Evolutionary conservation across 306 rosid genomes (phyloP), one percentile per base, ranked within the genome.

Genomic region (Oxytropis ochrocephala): DNA sequence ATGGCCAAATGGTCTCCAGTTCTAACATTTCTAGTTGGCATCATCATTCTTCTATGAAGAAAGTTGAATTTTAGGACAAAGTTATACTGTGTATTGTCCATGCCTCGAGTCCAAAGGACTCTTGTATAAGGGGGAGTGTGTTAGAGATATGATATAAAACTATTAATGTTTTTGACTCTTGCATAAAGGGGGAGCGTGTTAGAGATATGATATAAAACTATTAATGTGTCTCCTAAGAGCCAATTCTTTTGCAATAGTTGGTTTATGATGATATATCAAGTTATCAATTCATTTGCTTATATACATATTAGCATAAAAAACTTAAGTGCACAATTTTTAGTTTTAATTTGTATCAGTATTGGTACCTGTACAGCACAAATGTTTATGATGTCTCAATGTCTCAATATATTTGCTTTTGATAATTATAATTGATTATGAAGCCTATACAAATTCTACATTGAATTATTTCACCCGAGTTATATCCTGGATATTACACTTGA

Each of bases 311-410:
- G 5, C n/a, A 18, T 16, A 17, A 16, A 12, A 9, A 11, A 50
- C 13, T 19, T 77, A 46, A 29, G 48, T 8, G 14, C 53, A 11
- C 66, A 2, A 5, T 36, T 33, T 33, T 33, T 51, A 24, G 7
- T 21, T 13, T 42, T n/a, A 21, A 13, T 61, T 61, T 44, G 10
- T 53, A 29, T 42, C 46, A 11, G 9, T 49, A 2, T 29, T 49
- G 47, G 7, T 16, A 14, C n/a, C 17, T 61, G 59, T 44, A 63
- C 41, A 46, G 29, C 32, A 11, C 17, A 57, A 44, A 64, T 55
- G 47, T 46, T 64, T 47, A 50, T 27, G 49, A 51, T 32, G 14
- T 80, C 14, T 48, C 67, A 43, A 51, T 32, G 19, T 80, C 14
- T 48, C 67, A 43, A 24, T 50, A 10, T 51, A 38, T 2, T 41